phyloP scores from a whole-genome alignment of 495 filamentous ascomycete genomes.

The Penicillium nucicola region DNA sequence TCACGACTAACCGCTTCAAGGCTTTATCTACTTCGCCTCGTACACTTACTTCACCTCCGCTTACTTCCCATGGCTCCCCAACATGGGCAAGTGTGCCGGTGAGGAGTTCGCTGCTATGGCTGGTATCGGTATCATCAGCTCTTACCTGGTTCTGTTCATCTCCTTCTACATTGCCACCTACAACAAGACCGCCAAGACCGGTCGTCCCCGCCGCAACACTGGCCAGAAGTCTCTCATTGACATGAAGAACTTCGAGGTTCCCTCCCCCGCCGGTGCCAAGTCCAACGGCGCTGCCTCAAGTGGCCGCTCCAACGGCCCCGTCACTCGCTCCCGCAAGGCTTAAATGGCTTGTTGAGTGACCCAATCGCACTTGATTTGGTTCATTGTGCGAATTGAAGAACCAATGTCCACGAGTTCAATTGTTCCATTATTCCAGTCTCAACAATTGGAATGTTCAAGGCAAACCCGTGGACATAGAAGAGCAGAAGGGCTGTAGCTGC shows the following conservation, averaged over 20 bases:
- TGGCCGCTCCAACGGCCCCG: slow-evolving; percentile 43
- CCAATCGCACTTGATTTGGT: background rate
- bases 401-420: background rate
- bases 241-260: slow-evolving; percentile 52
- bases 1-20: slow-evolving; percentile 33
- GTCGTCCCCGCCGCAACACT: slow-evolving; percentile 50
- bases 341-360: slow-evolving; percentile 19
- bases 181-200: slow-evolving; percentile 74
- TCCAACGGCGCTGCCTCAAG: slow-evolving; percentile 35
- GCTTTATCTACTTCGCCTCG: slow-evolving; percentile 92
- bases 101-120: slow-evolving; percentile 97
- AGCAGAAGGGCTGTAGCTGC: slow-evolving; percentile 10
- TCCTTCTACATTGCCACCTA: slow-evolving; percentile 98
- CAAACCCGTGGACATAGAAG: slow-evolving; percentile 10
- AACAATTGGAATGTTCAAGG: slow-evolving; percentile 11
- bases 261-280: slow-evolving; percentile 29
- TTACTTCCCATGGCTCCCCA: slow-evolving; percentile 86
- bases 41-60: slow-evolving; percentile 92
- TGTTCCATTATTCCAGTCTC: slow-evolving; percentile 3
- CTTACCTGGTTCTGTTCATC: slow-evolving; percentile 97
- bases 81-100: slow-evolving; percentile 80
- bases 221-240: slow-evolving; percentile 51
- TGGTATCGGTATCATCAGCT: slow-evolving; percentile 85
- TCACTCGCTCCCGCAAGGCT: slow-evolving; percentile 50
- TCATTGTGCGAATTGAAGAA: background rate